Evolutionary conservation across 2,329 filamentous ascomycete genomes (phyloP).

Genomic region (Sporothrix phasma): DNA sequence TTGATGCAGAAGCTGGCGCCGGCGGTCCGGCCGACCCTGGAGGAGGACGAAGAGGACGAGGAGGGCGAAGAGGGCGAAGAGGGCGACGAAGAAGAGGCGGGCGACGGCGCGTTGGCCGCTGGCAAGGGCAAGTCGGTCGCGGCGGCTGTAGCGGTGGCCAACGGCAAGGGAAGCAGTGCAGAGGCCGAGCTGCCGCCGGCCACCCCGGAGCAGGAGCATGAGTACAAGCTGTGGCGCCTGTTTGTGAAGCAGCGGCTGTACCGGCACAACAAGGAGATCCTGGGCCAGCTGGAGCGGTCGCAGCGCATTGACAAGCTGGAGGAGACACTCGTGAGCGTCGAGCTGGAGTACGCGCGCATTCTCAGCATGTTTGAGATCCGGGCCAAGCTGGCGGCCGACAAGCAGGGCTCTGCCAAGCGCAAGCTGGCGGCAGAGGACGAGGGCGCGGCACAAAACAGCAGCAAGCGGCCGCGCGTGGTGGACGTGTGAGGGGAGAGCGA

Average conservation of each 20-base stretch:
- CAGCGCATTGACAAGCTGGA: constrained; percentile 66
- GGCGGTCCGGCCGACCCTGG: constrained; percentile 44
- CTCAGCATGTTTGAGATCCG: constrained; percentile 39
- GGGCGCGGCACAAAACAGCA: constrained; percentile 9
- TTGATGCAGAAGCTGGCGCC: constrained; percentile 50
- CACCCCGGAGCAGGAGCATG: constrained; percentile 47
- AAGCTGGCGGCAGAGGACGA: constrained; percentile 19
- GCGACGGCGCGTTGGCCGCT: constrained; percentile 11
- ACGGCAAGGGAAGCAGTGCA: constrained; percentile 13
- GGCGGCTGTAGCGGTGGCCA: constrained; percentile 1
- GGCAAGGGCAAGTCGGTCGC: constrained; percentile 20
- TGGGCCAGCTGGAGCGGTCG: constrained; percentile 56
- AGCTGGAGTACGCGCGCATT: constrained; percentile 62
- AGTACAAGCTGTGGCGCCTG: constrained; percentile 62
- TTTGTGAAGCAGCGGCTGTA: constrained; percentile 70
- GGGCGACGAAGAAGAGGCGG: constrained; percentile 18
- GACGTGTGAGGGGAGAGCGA: background rate
- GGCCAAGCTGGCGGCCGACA: constrained; percentile 21
- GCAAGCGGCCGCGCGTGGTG: constrained; percentile 11
- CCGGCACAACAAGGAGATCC: constrained; percentile 59
- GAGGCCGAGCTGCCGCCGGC: constrained; percentile 23
- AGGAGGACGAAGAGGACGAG: constrained; percentile 22
- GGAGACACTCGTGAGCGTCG: constrained; percentile 56
- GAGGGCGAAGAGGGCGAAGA: constrained; percentile 3
- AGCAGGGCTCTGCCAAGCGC: constrained; percentile 16